Evolutionary conservation across 768 basidiomycete genomes (phyloP), one percentile per base, ranked within the genome.

Genomic region (Imleria badia): DNA sequence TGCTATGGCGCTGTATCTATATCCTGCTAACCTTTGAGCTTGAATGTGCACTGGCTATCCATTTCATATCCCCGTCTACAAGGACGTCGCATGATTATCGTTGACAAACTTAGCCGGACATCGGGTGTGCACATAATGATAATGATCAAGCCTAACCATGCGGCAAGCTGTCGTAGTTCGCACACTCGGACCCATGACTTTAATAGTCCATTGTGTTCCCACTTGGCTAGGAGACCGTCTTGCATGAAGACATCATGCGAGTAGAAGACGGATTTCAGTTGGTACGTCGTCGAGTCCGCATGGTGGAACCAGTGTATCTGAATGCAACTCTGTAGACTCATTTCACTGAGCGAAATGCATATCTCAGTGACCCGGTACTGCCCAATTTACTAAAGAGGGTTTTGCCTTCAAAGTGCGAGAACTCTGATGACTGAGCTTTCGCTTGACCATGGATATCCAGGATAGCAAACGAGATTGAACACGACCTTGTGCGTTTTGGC

Each of bases 191-290:
- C 14, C 19, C 29, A 43, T 48, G 34, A 15, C 35, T 36, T 17
- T 20, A 12, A n/a, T 9, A 2, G 45, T 22, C 17, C n/a, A 29
- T 3, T 8, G 30, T 31, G 22, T 33, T 60, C 38, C 40, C 47
- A 49, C 42, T 45, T 26, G 13, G 44, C 12, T 38, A 44, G 8
- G 40, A 35, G 42, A 38, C 23, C 13, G 10, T 29, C 22, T 49
- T 35, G 23, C 14, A 33, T 33, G 19, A 55, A 35, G 30, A n/a
- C 36, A 36, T 19, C 47, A 87, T 89, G 87, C 80, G 79, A 41
- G 70, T 81, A 31, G 84, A 87, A 66, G 76, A 87, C 44, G 87
- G 87, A 33, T 87, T 87, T 60, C 85, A 87, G 58, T 75, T 73
- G 58, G 86, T 83, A 55, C 36, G 71, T 62, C 26, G 54, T 44